Conservation (phyloP, 2,329 filamentous ascomycete species). For the Phoma sp. region DNA sequence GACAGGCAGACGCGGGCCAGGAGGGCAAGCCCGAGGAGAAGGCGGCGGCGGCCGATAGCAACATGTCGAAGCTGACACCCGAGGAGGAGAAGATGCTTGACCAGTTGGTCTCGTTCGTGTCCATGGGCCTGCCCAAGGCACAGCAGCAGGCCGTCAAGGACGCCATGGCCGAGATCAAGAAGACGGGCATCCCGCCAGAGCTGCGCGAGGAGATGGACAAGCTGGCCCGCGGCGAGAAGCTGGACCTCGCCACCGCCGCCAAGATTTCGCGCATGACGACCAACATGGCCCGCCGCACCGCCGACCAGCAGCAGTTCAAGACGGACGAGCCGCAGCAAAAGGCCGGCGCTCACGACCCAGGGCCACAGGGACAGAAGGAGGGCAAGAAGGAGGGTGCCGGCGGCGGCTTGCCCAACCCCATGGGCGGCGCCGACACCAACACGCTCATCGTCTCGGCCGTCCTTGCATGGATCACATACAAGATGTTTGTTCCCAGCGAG, state of each 20-base stretch:
- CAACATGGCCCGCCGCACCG: conserved; percentile 61
- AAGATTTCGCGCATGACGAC: conserved; percentile 65
- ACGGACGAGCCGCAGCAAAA: conserved; percentile 50
- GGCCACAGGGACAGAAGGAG: conserved; percentile 47
- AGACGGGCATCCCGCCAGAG: conserved; percentile 73
- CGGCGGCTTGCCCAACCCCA: conserved; percentile 21
- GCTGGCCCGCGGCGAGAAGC: conserved; percentile 55
- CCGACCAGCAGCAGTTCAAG: conserved; percentile 44
- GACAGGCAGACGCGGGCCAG: conserved; percentile 44
- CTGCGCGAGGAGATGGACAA: conserved; percentile 68
- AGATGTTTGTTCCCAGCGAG: conserved; percentile 70
- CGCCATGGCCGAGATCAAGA: conserved; percentile 67
- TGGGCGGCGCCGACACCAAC: conserved; percentile 57
- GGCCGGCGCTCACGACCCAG: conserved; percentile 54
- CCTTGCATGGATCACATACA: conserved; percentile 65
- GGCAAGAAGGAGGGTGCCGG: conserved; percentile 42
- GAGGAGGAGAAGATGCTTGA: conserved; percentile 66
- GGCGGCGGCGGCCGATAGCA: conserved; percentile 47
- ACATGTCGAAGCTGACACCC: conserved; percentile 55
- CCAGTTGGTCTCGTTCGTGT: conserved; percentile 62
- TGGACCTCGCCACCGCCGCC: conserved; percentile 64
- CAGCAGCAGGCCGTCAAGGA: conserved; percentile 66
- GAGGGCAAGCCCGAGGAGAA: conserved; percentile 47
- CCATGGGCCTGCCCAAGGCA: conserved; percentile 65
- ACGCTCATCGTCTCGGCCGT: conserved; percentile 65